A percentile compares a stretch with the other conserved stretches of the same genome.
phyloP scores from a whole-genome alignment of 139 green algal species.

The Gonium pectorale region DNA sequence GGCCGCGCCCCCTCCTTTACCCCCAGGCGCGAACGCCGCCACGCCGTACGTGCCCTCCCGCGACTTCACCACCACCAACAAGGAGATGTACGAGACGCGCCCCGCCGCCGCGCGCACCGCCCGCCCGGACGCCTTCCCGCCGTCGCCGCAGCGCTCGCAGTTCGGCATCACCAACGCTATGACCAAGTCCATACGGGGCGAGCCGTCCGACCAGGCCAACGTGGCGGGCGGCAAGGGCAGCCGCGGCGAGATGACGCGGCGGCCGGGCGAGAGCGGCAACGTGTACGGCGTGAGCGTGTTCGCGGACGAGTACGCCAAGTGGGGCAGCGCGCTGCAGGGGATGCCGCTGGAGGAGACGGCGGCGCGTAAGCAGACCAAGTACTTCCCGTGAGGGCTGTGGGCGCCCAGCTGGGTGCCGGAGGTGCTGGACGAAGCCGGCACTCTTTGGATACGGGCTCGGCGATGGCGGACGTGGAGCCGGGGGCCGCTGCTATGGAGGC shows the following conservation, averaged over 20 bases:
- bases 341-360: conserved; percentile 42
- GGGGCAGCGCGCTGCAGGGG: conserved; percentile 43
- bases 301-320: conserved; percentile 54
- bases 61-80: conserved; percentile 40
- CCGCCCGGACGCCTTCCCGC: no score
- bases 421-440: no score
- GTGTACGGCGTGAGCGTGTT: conserved; percentile 52
- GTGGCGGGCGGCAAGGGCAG: conserved; percentile 21
- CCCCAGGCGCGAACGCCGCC: conserved; percentile 13
- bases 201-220: background rate
- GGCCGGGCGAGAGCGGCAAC: conserved; percentile 46
- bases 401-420: no score
- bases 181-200: conserved; percentile 27
- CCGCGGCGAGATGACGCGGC: conserved; percentile 49
- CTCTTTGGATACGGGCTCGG: no score
- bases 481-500: no score
- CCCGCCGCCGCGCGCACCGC: no score
- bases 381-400: conserved; percentile 22
- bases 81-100: background rate
- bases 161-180: background rate
- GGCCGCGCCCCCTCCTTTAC: background rate
- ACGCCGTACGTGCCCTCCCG: background rate
- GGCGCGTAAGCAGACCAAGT: conserved; percentile 37
- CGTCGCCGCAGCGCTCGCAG: no score
- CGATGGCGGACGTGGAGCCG: no score